Evolutionary conservation across 2,329 filamentous ascomycete species (phyloP).

Genomic region (Botrytis elliptica): DNA sequence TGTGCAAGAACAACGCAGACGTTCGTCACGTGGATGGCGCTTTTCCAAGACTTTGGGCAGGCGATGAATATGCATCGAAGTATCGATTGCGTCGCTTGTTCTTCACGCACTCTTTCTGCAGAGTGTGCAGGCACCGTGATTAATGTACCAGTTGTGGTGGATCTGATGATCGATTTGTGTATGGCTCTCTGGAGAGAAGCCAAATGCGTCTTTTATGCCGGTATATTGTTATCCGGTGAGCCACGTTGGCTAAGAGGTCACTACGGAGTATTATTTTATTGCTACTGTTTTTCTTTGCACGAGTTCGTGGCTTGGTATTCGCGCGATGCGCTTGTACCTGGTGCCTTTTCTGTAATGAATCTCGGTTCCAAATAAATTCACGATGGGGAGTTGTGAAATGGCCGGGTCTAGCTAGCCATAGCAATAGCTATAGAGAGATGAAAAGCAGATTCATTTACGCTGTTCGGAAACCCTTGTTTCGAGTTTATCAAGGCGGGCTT

Average conservation of each 20-base stretch:
- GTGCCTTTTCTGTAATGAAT: neutral
- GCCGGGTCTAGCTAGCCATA: neutral
- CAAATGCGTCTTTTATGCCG: neutral
- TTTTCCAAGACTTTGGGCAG: neutral
- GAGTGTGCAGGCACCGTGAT: neutral
- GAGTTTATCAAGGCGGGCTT: neutral
- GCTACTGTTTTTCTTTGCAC: neutral
- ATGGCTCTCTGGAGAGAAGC: neutral
- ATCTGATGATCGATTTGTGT: neutral
- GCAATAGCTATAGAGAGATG: neutral
- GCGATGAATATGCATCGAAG: neutral
- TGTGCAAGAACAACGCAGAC: neutral
- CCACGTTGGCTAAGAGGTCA: neutral
- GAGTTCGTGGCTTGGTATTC: neutral
- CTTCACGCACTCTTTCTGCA: neutral
- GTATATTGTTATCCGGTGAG: neutral
- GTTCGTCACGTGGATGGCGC: neutral
- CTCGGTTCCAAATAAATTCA: neutral
- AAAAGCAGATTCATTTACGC: neutral
- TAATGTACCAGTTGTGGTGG: neutral
- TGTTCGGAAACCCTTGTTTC: neutral
- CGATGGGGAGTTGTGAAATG: neutral
- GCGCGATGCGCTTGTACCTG: neutral
- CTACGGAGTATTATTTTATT: neutral
- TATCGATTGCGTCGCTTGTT: slow-evolving; percentile 7